Evolutionary conservation across 1,284 basidiomycete genomes (phyloP).

Genomic region (Melampsora americana): DNA sequence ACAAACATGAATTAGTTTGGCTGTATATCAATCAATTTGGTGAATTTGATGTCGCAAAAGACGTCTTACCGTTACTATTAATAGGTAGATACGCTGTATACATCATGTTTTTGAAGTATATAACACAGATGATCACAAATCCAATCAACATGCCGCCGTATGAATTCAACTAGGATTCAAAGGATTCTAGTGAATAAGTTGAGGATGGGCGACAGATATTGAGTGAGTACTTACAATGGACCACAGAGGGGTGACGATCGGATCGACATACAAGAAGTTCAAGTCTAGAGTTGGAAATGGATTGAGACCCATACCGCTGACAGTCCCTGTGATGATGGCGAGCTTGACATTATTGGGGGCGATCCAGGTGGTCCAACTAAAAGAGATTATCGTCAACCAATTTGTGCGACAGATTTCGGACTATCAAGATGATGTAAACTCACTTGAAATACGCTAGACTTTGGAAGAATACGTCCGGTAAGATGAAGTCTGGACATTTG

Average conservation of each 20-base stretch:
- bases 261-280: constrained; percentile 52
- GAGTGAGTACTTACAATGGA: constrained; percentile 47
- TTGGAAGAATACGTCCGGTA: constrained; percentile 40
- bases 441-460: constrained; percentile 40
- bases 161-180: constrained; percentile 10
- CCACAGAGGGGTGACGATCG: constrained; percentile 51
- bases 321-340: constrained; percentile 45
- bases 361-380: constrained; percentile 40
- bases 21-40: not conserved
- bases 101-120: constrained; percentile 25
- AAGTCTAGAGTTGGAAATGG: constrained; percentile 58
- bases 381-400: no score
- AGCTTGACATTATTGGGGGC: constrained; percentile 42
- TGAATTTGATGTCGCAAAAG: not conserved
- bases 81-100: constrained; percentile 47
- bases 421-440: not conserved
- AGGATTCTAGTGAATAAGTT: constrained; percentile 46
- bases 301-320: constrained; percentile 54
- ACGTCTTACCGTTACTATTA: constrained; percentile 44
- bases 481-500: constrained; percentile 22
- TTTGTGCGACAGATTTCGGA: no score
- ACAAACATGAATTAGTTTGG: not conserved
- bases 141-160: constrained; percentile 22
- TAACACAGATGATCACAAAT: constrained; percentile 6
- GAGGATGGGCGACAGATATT: constrained; percentile 11